These are phyloP conservation scores for Pulicaria dysenterica DNA, from an alignment of 129 eudicot genomes.

Conservation along the genomic window DNA sequence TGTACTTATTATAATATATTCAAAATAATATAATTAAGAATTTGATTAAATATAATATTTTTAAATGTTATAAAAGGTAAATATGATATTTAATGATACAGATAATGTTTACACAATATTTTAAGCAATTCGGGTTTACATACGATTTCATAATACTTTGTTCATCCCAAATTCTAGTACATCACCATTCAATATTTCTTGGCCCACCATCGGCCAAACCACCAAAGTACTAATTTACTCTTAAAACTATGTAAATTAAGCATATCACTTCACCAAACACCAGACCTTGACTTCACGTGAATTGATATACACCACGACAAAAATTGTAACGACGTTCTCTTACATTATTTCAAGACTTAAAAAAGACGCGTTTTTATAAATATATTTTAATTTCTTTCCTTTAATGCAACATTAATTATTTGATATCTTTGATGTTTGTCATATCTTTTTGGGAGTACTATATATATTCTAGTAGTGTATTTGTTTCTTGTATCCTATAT, in stretches of 20 bases:
- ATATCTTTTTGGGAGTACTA: not conserved
- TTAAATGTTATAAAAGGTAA: too few relatives aligned
- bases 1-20: too few relatives aligned
- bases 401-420: slow-evolving; percentile 26
- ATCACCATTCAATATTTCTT: too few relatives aligned
- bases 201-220: too few relatives aligned
- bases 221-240: too few relatives aligned
- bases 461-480: not conserved
- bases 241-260: not conserved
- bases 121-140: too few relatives aligned
- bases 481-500: not conserved
- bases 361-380: not conserved
- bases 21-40: too few relatives aligned
- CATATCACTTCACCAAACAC: not conserved
- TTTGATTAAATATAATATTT: too few relatives aligned
- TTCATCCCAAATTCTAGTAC: too few relatives aligned
- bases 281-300: not conserved
- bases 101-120: too few relatives aligned
- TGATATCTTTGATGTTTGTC: slow-evolving; percentile 19
- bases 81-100: too few relatives aligned
- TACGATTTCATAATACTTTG: too few relatives aligned
- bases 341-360: not conserved
- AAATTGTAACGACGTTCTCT: not conserved
- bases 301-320: slow-evolving; percentile 22
- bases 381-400: slow-evolving; percentile 17